phyloP scores from a whole-genome alignment of 73 alveolate species.

The Paramecium primaurelia region DNA sequence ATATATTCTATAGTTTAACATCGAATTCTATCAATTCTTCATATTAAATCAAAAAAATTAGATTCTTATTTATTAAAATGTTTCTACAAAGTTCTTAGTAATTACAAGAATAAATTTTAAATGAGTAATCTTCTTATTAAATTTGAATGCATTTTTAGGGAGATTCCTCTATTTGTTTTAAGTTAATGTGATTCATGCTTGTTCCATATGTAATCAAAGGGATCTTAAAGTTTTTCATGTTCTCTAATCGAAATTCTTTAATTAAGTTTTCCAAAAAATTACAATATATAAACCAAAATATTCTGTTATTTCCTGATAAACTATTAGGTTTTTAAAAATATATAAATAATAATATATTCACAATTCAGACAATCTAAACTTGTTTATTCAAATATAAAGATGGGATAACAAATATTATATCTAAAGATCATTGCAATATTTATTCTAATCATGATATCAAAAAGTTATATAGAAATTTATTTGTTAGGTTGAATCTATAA shows the following conservation, averaged over 20 bases:
- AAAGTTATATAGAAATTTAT: no score
- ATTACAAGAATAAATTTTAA: neutral
- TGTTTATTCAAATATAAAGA: neutral
- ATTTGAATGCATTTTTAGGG: neutral
- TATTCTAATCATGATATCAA: no score
- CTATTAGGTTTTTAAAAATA: neutral
- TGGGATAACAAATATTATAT: neutral
- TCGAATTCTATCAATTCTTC: neutral
- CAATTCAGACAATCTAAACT: neutral
- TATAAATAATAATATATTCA: neutral
- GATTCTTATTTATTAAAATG: neutral
- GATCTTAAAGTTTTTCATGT: neutral
- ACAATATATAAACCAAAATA: neutral
- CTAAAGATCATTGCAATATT: no score
- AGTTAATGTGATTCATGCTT: neutral
- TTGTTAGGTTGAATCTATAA: no score
- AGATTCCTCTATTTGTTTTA: neutral
- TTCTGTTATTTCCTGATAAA: neutral
- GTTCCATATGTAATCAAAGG: neutral
- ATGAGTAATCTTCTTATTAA: neutral
- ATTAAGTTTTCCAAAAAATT: neutral
- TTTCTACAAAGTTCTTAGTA: neutral
- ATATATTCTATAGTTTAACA: neutral
- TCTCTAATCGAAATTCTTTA: neutral
- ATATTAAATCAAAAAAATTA: neutral